Evolutionary conservation across 78 protist genomes (phyloP).

Genomic region (Dictyostelium intermedium): DNA sequence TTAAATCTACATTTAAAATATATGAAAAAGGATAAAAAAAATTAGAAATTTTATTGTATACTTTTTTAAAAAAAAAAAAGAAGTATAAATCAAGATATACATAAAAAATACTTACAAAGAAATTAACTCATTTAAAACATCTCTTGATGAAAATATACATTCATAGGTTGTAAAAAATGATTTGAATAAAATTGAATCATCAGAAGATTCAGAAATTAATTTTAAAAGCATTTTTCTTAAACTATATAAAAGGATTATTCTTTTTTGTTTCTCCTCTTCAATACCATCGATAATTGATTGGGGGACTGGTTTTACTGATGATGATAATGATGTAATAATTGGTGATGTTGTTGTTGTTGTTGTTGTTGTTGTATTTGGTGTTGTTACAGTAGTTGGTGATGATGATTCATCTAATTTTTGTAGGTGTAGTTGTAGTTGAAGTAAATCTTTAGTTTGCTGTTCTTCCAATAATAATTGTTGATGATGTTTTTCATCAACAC

Average conservation of each 20-base stretch:
- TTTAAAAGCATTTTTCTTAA: constrained; percentile 20
- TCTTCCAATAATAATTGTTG: background rate
- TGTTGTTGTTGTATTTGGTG: background rate
- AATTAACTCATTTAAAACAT: constrained; percentile 40
- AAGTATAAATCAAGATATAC: background rate
- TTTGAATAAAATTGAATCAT: constrained; percentile 41
- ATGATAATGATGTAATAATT: constrained; percentile 10
- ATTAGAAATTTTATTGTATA: background rate
- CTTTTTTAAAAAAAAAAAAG: background rate
- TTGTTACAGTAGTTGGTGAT: background rate
- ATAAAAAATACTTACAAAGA: constrained; percentile 4
- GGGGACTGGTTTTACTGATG: background rate
- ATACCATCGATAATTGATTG: background rate
- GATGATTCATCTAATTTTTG: background rate
- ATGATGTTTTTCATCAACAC: background rate
- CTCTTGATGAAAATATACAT: constrained; percentile 26
- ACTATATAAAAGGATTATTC: background rate
- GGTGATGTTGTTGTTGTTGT: background rate
- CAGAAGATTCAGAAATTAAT: constrained; percentile 19
- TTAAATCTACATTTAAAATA: background rate
- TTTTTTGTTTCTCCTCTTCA: constrained; percentile 30
- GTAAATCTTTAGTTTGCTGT: background rate
- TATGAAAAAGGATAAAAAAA: background rate
- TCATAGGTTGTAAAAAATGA: constrained; percentile 69
- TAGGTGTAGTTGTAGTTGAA: background rate